These are phyloP conservation scores for Metarhizium robertsii DNA, from an alignment of 2,329 filamentous ascomycete species.

Conservation along the genomic window DNA sequence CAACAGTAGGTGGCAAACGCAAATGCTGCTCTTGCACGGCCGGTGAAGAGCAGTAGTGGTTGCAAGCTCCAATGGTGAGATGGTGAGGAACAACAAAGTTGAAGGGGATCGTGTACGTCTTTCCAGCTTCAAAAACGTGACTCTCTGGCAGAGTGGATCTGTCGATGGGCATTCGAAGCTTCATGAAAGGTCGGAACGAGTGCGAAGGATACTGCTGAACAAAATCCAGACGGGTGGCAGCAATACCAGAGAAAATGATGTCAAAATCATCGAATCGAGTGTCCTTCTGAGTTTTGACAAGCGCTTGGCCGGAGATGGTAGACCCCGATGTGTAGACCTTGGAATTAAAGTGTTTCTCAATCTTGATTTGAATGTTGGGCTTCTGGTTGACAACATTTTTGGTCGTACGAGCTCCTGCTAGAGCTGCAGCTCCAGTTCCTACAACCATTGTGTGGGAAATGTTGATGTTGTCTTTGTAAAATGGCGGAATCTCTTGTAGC, in stretches of 20 bases:
- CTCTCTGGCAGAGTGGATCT: slow-evolving; percentile 36
- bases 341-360: slow-evolving; percentile 43
- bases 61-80: slow-evolving; percentile 47
- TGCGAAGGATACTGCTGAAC: slow-evolving; percentile 37
- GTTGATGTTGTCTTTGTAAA: background rate
- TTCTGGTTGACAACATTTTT: slow-evolving; percentile 2
- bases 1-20: slow-evolving; percentile 42
- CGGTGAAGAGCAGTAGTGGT: slow-evolving; percentile 34
- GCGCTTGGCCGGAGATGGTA: slow-evolving; percentile 37
- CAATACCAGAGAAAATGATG: slow-evolving; percentile 41
- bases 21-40: slow-evolving; percentile 42
- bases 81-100: slow-evolving; percentile 50
- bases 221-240: slow-evolving; percentile 41
- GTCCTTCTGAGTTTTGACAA: slow-evolving; percentile 35
- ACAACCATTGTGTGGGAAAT: background rate
- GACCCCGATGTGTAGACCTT: slow-evolving; percentile 49
- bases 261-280: slow-evolving; percentile 41
- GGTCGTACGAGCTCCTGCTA: background rate
- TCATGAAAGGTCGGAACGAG: slow-evolving; percentile 44
- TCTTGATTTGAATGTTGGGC: slow-evolving; percentile 32
- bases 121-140: slow-evolving; percentile 37
- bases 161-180: slow-evolving; percentile 43
- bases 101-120: slow-evolving; percentile 44
- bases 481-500: background rate
- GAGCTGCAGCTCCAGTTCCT: background rate